A percentile compares a stretch with the other conserved stretches of the same genome.
These are phyloP conservation scores for Tripterygium wilfordii DNA, from an alignment of 177 flowering plant genomes.

Conservation along the genomic window DNA sequence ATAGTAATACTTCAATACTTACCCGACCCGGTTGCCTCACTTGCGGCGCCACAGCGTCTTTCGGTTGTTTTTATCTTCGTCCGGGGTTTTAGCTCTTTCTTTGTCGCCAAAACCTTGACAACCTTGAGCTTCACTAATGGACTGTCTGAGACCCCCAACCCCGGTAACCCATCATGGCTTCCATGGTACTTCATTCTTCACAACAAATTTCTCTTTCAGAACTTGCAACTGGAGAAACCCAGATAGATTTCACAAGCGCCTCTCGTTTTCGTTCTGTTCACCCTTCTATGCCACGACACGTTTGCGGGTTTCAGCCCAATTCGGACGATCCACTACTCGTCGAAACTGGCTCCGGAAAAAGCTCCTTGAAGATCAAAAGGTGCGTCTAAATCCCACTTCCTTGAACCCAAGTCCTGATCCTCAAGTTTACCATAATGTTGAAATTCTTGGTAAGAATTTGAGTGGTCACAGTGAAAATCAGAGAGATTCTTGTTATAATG, in stretches of 20 bases:
- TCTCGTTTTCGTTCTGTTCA: slow-evolving; percentile 12
- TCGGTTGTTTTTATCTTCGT: too few species aligned
- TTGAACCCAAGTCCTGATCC: slow-evolving; percentile 11
- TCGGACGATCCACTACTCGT: slow-evolving; percentile 39
- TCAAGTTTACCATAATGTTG: slow-evolving; percentile 12
- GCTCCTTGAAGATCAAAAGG: slow-evolving; percentile 46
- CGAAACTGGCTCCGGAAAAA: slow-evolving; percentile 69
- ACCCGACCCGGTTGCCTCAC: too few species aligned
- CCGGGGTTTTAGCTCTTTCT: too few species aligned
- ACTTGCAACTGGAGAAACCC: slow-evolving; percentile 1
- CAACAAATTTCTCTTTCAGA: slow-evolving; percentile 8
- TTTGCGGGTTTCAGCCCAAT: slow-evolving; percentile 40
- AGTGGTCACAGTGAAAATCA: slow-evolving; percentile 5
- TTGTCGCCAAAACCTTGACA: slow-evolving; percentile 4
- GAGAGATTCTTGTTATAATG: background rate
- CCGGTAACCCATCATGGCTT: slow-evolving; percentile 7
- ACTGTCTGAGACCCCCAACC: slow-evolving; percentile 15
- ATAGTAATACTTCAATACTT: too few species aligned
- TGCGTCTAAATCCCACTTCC: slow-evolving; percentile 23
- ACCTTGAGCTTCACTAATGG: slow-evolving; percentile 20
- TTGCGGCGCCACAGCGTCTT: too few species aligned
- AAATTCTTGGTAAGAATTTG: slow-evolving; percentile 12
- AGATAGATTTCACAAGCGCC: background rate
- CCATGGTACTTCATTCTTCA: slow-evolving; percentile 7
- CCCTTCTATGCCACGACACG: slow-evolving; percentile 10